Conservation (phyloP, 208 protist species). For the Acanthamoeba castellanii region DNA sequence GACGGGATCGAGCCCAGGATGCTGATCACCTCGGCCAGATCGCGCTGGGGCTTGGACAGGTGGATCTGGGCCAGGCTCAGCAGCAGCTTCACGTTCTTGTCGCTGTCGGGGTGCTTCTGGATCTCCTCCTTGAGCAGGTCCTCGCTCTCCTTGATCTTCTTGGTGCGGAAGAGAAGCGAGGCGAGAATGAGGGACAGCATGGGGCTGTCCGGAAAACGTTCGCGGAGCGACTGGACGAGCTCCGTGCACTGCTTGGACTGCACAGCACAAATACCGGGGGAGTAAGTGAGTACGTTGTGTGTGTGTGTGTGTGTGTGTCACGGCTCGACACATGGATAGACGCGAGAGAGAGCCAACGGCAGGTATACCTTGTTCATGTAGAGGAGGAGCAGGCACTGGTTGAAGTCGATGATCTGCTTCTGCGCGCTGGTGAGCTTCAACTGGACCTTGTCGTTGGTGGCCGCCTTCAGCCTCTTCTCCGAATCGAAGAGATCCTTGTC, state of each 20-base stretch:
- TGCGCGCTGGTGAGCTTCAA: constrained; percentile 57
- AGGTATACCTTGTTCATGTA: constrained; percentile 73
- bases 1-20: constrained; percentile 49
- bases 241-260: constrained; percentile 64
- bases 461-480: constrained; percentile 38
- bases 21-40: constrained; percentile 40
- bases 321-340: background rate
- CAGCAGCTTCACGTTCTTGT: constrained; percentile 56
- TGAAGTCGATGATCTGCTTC: constrained; percentile 71
- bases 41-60: constrained; percentile 23
- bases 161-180: constrained; percentile 61
- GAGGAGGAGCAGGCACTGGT: constrained; percentile 69
- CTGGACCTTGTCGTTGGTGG: constrained; percentile 70
- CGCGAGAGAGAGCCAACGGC: background rate
- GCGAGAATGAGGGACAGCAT: constrained; percentile 67
- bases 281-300: background rate
- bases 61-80: constrained; percentile 69
- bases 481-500: constrained; percentile 77
- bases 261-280: background rate
- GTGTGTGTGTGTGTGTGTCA: background rate
- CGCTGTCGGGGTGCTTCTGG: constrained; percentile 43
- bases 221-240: constrained; percentile 7
- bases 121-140: constrained; percentile 63
- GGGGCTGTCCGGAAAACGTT: constrained; percentile 63
- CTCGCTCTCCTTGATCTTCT: constrained; percentile 71